These are phyloP conservation scores for Aechmea fasciata DNA, from an alignment of 176 grass and related monocot species.

Conservation along the genomic window DNA sequence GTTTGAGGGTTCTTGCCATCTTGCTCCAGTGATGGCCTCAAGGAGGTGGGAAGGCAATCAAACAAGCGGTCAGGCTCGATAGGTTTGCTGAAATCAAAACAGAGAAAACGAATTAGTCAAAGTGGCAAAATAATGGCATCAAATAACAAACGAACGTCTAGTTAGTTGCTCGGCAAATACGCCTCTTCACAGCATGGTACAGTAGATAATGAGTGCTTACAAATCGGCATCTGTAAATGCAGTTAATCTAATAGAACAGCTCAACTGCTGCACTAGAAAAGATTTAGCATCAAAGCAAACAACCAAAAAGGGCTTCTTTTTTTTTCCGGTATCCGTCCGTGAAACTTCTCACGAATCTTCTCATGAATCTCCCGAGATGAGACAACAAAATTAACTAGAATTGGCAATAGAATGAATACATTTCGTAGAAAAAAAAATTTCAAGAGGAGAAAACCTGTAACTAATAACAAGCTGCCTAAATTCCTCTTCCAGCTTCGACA, in stretches of 20 bases:
- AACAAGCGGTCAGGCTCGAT: slow-evolving; percentile 74
- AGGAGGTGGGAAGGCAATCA: slow-evolving; percentile 72
- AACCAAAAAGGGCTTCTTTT: too few relatives aligned
- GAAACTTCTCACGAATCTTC: too few relatives aligned
- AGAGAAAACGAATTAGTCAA: background rate
- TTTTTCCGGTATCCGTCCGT: too few relatives aligned
- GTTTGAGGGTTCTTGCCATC: slow-evolving; percentile 1
- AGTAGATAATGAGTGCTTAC: too few relatives aligned
- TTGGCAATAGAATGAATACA: background rate
- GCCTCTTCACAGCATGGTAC: too few relatives aligned
- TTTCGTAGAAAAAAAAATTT: background rate
- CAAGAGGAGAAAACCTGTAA: slow-evolving; percentile 36
- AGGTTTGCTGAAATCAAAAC: slow-evolving; percentile 63
- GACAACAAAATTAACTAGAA: background rate
- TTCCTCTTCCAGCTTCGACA: slow-evolving; percentile 75
- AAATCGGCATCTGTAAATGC: too few relatives aligned
- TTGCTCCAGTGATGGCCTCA: slow-evolving; percentile 39
- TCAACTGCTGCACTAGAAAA: too few relatives aligned
- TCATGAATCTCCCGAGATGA: too few relatives aligned
- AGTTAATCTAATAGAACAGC: too few relatives aligned
- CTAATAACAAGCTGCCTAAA: slow-evolving; percentile 63
- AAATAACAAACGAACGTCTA: background rate
- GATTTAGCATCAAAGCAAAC: too few relatives aligned
- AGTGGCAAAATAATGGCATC: background rate
- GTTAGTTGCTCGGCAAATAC: too few relatives aligned